phyloP scores from a whole-genome alignment of 768 basidiomycete genomes.

The Amanita fuliginea region DNA sequence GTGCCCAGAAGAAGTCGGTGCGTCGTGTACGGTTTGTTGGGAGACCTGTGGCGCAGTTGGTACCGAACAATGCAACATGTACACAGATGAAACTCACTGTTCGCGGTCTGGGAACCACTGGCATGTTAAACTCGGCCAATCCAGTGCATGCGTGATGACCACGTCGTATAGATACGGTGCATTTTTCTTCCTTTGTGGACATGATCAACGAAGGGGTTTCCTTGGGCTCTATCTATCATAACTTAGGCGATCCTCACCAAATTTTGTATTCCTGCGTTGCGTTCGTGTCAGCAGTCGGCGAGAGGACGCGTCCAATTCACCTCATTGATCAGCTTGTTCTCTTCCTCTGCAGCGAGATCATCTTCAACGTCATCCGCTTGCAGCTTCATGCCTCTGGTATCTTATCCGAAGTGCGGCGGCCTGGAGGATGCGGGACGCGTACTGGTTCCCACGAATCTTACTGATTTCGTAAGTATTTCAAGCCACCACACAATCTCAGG shows the following conservation, averaged over 20 bases:
- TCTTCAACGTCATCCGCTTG: conserved; percentile 66
- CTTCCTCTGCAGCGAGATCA: conserved; percentile 73
- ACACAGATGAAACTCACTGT: conserved; percentile 65
- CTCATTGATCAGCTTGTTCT: conserved; percentile 84
- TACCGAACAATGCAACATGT: too few relatives aligned
- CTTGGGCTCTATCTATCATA: not conserved
- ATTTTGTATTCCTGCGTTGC: conserved; percentile 68
- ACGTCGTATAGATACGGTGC: conserved; percentile 97
- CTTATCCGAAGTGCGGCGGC: conserved; percentile 1
- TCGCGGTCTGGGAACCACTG: conserved; percentile 99
- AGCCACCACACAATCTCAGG: too few relatives aligned
- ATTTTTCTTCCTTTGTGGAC: conserved; percentile 74
- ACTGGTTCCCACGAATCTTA: conserved; percentile 23
- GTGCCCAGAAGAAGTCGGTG: conserved; percentile 95
- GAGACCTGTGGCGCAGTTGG: conserved; percentile 39
- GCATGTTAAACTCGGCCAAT: conserved; percentile 96
- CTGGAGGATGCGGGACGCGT: conserved; percentile 26
- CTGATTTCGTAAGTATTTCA: too few relatives aligned
- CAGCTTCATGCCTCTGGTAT: conserved; percentile 26
- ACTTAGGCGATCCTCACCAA: conserved; percentile 35
- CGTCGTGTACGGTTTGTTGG: conserved; percentile 87
- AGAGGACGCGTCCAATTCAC: conserved; percentile 28
- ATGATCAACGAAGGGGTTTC: not conserved
- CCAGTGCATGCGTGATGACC: conserved; percentile 93
- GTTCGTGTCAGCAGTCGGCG: not conserved